Base-by-base conservation (phyloP, 2,329 filamentous ascomycete genomes). In the Fusarium incarnatum region DNA sequence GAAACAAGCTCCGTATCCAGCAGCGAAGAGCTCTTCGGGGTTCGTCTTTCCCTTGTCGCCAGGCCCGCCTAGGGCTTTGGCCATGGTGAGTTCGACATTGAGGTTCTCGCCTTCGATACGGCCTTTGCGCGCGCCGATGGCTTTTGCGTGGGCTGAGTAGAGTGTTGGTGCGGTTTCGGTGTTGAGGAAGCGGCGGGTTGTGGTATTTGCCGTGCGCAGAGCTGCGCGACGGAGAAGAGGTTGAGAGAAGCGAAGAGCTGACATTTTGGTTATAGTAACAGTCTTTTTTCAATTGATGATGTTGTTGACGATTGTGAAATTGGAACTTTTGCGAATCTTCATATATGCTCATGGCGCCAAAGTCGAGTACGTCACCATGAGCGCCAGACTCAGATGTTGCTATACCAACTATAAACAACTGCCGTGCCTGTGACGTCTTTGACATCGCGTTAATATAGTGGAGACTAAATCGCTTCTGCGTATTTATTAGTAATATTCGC, bases 311-410 rank as follows among this genome's bases (percentile, higher is more conserved):
- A 6, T 41, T 20, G 5, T 13, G 4, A 3, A 12, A 5, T 41
- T 16, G 23, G 5, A 18, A 20, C 12, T 9, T 16, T 52, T 40
- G 22, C 6, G 20, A 20, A n/a, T n/a, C 27, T 9, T 25, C 7
- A 20, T 50, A 50, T 40, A 40, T 46, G 3, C 4, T 23, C 13
- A 8, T 30, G 4, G n/a, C 11, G 11, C 2, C 9, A 20, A 15
- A 66, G 63, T 66, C 63, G 46, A 61, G 44, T 34, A 66, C 62
- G 63, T 66, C 63, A 66, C 62, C 44, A 66, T 66, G 37, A 66
- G 55, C 42, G 37, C 6, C 48, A 34, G 63, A 66, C 37, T 42
- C 53, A 27, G n/a, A 27, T 22, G 61, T 66, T 48, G 49, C 55
- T 61, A 18, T n/a, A 66, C 42, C 25, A 32, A 66, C 62, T 8